Evolutionary conservation across 495 filamentous ascomycete genomes (phyloP).

Genomic region (Rostrohypoxylon terebratum): DNA sequence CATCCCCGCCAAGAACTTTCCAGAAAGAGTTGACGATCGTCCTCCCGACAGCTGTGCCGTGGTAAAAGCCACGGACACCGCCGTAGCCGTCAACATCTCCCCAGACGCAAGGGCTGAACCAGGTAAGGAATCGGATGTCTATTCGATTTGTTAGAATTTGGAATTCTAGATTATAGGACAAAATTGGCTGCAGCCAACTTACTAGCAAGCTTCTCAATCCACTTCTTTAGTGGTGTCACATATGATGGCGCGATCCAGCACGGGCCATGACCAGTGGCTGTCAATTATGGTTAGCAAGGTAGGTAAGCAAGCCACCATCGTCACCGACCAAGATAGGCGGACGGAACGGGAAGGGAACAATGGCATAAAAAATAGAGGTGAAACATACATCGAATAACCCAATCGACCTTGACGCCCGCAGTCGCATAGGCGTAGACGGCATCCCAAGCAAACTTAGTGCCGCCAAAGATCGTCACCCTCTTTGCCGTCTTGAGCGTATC

Average conservation of each 20-base stretch:
- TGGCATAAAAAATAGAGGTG: not conserved
- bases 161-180: not conserved
- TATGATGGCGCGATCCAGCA: slow-evolving; percentile 72
- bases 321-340: not conserved
- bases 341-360: not conserved
- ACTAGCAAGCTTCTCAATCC: slow-evolving; percentile 71
- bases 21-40: slow-evolving; percentile 75
- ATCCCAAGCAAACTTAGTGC: slow-evolving; percentile 79
- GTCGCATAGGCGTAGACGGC: slow-evolving; percentile 74
- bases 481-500: slow-evolving; percentile 49
- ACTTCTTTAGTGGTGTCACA: slow-evolving; percentile 53
- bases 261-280: slow-evolving; percentile 74
- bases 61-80: slow-evolving; percentile 63
- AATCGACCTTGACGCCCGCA: slow-evolving; percentile 73
- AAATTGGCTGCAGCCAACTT: slow-evolving; percentile 35
- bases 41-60: slow-evolving; percentile 72
- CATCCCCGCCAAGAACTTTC: slow-evolving; percentile 66
- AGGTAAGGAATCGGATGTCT: slow-evolving; percentile 48
- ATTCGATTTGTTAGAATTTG: slow-evolving; percentile 24
- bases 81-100: slow-evolving; percentile 53
- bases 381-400: slow-evolving; percentile 74
- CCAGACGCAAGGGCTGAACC: slow-evolving; percentile 55
- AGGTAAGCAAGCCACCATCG: not conserved
- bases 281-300: slow-evolving; percentile 20
- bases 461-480: slow-evolving; percentile 71